Evolutionary conservation across 805 yeast species (phyloP).

Genomic region (Saccharomycopsis oosterbeekiorum): DNA sequence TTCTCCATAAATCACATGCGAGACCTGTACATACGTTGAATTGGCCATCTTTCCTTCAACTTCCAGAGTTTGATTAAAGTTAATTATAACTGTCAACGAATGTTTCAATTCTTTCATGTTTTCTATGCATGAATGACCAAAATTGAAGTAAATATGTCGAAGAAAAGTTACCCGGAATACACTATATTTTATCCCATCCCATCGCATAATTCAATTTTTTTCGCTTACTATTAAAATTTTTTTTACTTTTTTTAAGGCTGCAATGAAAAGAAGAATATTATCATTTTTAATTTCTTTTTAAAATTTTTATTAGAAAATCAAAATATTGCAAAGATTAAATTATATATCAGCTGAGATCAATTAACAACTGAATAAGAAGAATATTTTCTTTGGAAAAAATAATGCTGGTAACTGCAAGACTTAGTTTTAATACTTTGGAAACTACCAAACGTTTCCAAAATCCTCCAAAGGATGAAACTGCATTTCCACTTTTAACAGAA

Average conservation of each 20-base stretch:
- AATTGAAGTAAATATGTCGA: too few relatives aligned
- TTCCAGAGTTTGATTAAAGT: neutral
- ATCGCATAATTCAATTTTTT: neutral
- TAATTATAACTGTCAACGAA: neutral
- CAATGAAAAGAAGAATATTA: too few relatives aligned
- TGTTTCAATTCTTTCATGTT: neutral
- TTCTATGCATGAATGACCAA: neutral
- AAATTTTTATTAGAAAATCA: neutral
- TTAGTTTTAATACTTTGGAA: conserved; percentile 58
- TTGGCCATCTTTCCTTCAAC: conserved; percentile 4
- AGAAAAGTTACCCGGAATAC: neutral
- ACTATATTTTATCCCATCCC: neutral
- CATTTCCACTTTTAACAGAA: conserved; percentile 71
- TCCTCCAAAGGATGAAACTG: conserved; percentile 82
- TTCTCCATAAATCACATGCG: neutral
- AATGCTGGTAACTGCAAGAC: neutral
- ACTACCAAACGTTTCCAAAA: conserved; percentile 76
- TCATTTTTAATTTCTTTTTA: neutral
- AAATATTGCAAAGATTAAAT: neutral
- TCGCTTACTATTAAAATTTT: neutral
- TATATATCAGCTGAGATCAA: neutral
- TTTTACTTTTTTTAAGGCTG: neutral
- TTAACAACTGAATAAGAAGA: neutral
- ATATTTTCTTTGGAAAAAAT: neutral
- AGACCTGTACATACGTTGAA: conserved; percentile 6